Conservation (phyloP, 164 flowering plant species). For the Nymphaea colorata region DNA sequence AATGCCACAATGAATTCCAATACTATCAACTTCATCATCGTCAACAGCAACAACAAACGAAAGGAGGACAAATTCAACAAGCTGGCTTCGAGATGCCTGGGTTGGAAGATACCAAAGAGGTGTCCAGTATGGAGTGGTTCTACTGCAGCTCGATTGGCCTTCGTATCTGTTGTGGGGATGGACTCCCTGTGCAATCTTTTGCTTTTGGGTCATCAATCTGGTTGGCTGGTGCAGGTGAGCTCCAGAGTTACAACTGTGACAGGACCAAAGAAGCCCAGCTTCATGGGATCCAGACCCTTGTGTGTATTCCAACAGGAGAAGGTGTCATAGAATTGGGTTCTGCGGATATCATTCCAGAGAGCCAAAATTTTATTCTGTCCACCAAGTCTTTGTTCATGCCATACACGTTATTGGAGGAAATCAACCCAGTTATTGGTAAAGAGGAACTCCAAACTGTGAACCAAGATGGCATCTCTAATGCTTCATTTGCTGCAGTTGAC, state of each 20-base stretch:
- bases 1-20: background rate
- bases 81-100: constrained; percentile 29
- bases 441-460: background rate
- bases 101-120: constrained; percentile 24
- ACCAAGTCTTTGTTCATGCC: constrained; percentile 39
- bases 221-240: constrained; percentile 38
- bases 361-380: constrained; percentile 44
- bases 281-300: constrained; percentile 58
- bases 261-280: constrained; percentile 44
- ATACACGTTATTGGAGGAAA: constrained; percentile 15
- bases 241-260: constrained; percentile 33
- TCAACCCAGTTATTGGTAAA: constrained; percentile 1
- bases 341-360: constrained; percentile 36
- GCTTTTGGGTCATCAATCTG: constrained; percentile 28
- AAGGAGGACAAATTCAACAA: background rate
- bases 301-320: constrained; percentile 41
- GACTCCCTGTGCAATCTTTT: constrained; percentile 54
- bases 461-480: background rate
- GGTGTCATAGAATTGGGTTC: constrained; percentile 72
- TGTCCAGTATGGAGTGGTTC: constrained; percentile 74
- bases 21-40: background rate
- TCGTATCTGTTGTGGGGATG: constrained; percentile 31
- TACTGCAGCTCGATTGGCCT: constrained; percentile 57
- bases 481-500: background rate
- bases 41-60: background rate